Evolutionary conservation across 2,329 filamentous ascomycete genomes (phyloP).

Genomic region (Trichoderma sp.): DNA sequence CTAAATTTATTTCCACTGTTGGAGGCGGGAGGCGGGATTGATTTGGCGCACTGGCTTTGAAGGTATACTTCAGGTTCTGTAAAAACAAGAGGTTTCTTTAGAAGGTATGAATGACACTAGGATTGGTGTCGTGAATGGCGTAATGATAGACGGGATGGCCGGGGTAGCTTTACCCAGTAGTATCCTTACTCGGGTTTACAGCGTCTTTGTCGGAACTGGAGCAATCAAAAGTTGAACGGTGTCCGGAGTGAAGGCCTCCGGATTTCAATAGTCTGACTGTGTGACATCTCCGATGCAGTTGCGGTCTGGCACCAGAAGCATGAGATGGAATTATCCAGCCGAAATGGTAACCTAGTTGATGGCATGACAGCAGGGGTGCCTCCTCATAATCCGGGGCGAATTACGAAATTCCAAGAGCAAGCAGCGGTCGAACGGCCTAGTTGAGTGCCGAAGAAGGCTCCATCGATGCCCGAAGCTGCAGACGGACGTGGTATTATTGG

Average conservation of each 20-base stretch:
- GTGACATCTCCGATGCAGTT: neutral
- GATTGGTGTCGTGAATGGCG: neutral
- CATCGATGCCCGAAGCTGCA: neutral
- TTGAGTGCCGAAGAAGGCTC: neutral
- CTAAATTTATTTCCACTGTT: constrained; percentile 54
- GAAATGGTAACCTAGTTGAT: neutral
- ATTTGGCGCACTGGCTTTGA: constrained; percentile 46
- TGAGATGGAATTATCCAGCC: neutral
- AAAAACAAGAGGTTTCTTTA: neutral
- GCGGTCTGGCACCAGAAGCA: neutral
- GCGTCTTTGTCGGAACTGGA: no score
- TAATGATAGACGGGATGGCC: neutral
- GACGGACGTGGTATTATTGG: neutral
- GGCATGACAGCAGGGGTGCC: neutral
- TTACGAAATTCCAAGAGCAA: neutral
- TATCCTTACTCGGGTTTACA: neutral
- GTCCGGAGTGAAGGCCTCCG: neutral
- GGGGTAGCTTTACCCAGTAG: no score
- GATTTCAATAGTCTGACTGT: neutral
- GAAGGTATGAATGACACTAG: neutral
- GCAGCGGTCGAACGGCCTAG: neutral
- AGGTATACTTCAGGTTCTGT: neutral
- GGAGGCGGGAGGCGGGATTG: constrained; percentile 54
- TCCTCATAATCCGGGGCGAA: neutral
- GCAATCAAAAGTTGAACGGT: neutral